These are phyloP conservation scores for Dinochytrium kinnereticum DNA, from an alignment of 371 early-diverging fungal genomes.

Conservation along the genomic window DNA sequence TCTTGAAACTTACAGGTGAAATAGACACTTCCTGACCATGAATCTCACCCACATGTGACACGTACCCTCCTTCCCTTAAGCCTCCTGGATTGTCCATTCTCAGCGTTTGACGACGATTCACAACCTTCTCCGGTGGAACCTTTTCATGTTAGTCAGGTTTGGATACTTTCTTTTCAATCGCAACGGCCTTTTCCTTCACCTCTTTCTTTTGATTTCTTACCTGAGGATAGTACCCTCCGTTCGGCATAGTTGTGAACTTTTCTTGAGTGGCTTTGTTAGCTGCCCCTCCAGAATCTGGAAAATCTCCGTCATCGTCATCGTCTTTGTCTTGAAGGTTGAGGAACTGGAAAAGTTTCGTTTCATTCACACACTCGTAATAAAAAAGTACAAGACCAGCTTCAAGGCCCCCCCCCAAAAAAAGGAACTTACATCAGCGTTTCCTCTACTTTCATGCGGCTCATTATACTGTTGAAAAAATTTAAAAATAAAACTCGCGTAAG, in stretches of 20 bases:
- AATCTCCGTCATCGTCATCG: constrained; percentile 34
- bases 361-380: too few species aligned
- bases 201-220: not conserved
- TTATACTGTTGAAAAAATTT: constrained; percentile 53
- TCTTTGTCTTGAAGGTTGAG: constrained; percentile 32
- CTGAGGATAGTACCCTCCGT: constrained; percentile 17
- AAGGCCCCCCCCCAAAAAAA: too few species aligned
- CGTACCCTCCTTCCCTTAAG: too few species aligned
- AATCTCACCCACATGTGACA: too few species aligned
- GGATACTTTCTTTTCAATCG: too few species aligned
- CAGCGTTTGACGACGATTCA: not conserved
- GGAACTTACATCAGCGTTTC: constrained; percentile 65
- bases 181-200: too few species aligned
- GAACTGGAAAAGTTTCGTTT: constrained; percentile 28
- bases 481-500: not conserved
- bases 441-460: constrained; percentile 69
- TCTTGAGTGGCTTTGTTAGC: not conserved
- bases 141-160: not conserved
- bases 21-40: too few species aligned
- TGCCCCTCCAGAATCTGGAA: constrained; percentile 12
- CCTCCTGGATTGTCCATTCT: too few species aligned
- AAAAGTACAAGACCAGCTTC: too few species aligned
- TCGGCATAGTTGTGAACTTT: constrained; percentile 9
- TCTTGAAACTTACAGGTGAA: too few species aligned
- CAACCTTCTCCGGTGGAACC: not conserved